Base-by-base conservation (phyloP, 2,329 filamentous ascomycete genomes). In the Penicillium sp. region DNA sequence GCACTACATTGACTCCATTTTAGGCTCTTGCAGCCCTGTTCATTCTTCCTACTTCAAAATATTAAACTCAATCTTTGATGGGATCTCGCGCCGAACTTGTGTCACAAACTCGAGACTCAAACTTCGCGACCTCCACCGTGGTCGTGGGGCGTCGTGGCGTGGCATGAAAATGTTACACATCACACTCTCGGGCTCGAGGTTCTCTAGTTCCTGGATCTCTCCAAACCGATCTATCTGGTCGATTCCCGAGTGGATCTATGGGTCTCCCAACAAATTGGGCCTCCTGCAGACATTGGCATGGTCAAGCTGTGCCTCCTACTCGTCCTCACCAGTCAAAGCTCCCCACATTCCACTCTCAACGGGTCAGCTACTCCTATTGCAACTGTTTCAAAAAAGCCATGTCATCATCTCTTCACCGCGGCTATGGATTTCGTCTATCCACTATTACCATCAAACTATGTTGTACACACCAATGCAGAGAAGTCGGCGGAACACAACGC, bases 151-250 rank as follows among this genome's bases (percentile, higher is more conserved):
- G 14, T 29, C 27, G 4, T 18, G 41, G 23, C 30, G 29, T 36
- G 29, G 32, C 29, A 29, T 29, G 2, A 34, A 27, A 61, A 64
- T 64, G 46, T 61, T 65, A 65, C 58, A 64, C 48, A 63, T 65
- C 62, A 65, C 48, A 36, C 50, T 47, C 44, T 50, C 44, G 32
- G 29, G 29, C 47, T 52, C 47, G 30, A 42, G 50, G 50, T 51
- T 36, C n/a, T 27, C n/a, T 27, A 46, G 38, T 56, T 39, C 51
- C 53, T 55, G 48, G 57, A 58, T 60, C 54, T 59, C 55, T 59
- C 61, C 35, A 52, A 61, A 57, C 49, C 46, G 61, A 62, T 61
- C 54, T 62, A 59, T 64, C 57, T 53, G 54, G 9, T 43, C 35
- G 34, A 39, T 40, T 16, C 11, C 18, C 16, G 11, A 18, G 55